A percentile compares a stretch with the other conserved stretches of the same genome.
Evolutionary conservation across 1,284 basidiomycete species (phyloP).

Genomic region (Malassezia brasiliensis): DNA sequence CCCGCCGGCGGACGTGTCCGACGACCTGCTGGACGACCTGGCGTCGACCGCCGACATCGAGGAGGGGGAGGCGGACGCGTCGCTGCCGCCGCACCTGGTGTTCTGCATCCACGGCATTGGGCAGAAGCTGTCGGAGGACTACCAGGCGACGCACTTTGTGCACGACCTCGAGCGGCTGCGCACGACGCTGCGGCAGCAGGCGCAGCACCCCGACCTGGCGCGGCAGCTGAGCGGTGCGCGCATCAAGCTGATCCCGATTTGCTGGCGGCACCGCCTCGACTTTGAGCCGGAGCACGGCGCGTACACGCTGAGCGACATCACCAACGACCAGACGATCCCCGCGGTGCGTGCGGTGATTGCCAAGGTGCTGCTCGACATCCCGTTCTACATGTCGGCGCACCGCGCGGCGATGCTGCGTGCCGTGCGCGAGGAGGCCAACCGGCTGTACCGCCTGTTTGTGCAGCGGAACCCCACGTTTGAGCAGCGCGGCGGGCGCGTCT

Average conservation of each 20-base stretch:
- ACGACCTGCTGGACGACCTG: neutral
- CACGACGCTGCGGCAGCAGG: constrained; percentile 25
- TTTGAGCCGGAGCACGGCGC: constrained; percentile 49
- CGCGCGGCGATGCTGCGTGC: constrained; percentile 53
- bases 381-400: constrained; percentile 51
- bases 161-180: constrained; percentile 34
- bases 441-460: constrained; percentile 54
- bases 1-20: neutral
- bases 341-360: constrained; percentile 29
- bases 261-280: constrained; percentile 53
- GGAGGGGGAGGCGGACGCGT: neutral
- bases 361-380: constrained; percentile 53
- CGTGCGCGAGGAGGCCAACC: constrained; percentile 38
- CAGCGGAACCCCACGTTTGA: constrained; percentile 52
- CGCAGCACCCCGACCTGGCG: constrained; percentile 24
- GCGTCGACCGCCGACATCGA: neutral
- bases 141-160: constrained; percentile 36
- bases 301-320: constrained; percentile 50
- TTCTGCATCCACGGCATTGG: constrained; percentile 40
- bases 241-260: constrained; percentile 54
- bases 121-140: constrained; percentile 30
- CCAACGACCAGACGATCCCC: constrained; percentile 29
- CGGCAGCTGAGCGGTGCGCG: constrained; percentile 42
- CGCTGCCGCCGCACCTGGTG: constrained; percentile 14
- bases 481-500: constrained; percentile 50